Evolutionary conservation across 805 yeast genomes (phyloP), one percentile per base, ranked within the genome.

Genomic region (Cyberlindnera bimundalis): DNA sequence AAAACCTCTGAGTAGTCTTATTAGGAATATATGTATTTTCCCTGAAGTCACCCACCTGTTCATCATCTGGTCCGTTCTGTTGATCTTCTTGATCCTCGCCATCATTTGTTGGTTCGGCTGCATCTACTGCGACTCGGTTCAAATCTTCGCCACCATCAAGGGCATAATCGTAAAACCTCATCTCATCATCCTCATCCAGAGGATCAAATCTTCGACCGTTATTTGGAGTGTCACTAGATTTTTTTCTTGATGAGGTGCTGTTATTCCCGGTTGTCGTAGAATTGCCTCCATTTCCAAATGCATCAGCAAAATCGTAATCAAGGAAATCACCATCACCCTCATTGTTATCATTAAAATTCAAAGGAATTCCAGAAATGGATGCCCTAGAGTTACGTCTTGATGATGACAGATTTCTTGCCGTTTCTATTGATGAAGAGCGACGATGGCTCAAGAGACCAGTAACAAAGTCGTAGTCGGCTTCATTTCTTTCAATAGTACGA

Each of bases 311-410:
- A 20, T 32, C 41, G 19, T 29, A 20, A 6, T 40, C 47, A 33
- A 33, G 38, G 14, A 32, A 29, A 12, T 35, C 45, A 11, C 15
- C 37, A 14, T 24, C 35, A 16, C 19, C 26, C 9, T 16, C 17
- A n/a, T 9, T 21, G 4, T 16, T 17, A 5, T 8, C 12, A 14
- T 36, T 27, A 3, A 50, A 18, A 8, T 45, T 47, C 19, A 54
- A 20, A 10, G 51, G 34, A 7, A 55, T 16, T 2, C 52, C 49
- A n/a, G 52, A 24, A 15, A 55, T 39, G 24, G 58, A 52, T 3
- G 48, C 50, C 12, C 60, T 30, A 2, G 60, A 56, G 14, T 47
- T 35, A 33, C 58, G 49, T 48, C 59, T 52, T 11, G 55, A 39
- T 3, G 16, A 11, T 3, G 60, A 55, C 3, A 35, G 31, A 29